A percentile compares a stretch with the other conserved stretches of the same genome.
These are phyloP conservation scores for Penicillium sp. DNA, from an alignment of 2,329 filamentous ascomycete genomes.

Conservation along the genomic window DNA sequence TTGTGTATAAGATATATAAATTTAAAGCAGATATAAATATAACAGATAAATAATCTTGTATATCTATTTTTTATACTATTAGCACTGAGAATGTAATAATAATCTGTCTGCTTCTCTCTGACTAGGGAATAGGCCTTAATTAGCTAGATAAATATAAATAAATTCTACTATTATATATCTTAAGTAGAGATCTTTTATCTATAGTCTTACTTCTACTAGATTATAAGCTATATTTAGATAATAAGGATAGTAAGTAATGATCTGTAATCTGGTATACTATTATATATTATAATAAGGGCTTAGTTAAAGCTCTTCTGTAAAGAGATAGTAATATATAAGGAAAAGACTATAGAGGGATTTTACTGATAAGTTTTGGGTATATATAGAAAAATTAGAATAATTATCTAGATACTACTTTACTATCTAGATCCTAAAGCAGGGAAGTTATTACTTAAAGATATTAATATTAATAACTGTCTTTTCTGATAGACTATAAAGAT, in stretches of 20 bases:
- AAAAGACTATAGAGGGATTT: neutral
- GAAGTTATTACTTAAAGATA: neutral
- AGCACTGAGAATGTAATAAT: conserved; percentile 1
- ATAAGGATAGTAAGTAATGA: neutral
- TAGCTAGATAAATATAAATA: neutral
- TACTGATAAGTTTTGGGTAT: neutral
- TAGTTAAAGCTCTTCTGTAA: conserved; percentile 1
- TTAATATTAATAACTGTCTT: neutral
- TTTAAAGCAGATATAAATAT: conserved; percentile 4
- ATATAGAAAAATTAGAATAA: neutral
- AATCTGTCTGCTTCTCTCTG: neutral
- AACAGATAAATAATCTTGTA: conserved; percentile 3
- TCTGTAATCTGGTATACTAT: conserved; percentile 7
- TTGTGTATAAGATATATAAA: neutral
- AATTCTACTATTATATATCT: conserved; percentile 3
- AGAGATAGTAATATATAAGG: neutral
- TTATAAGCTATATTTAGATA: neutral
- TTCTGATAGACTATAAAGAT: neutral
- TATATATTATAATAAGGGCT: neutral
- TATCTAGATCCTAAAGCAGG: neutral
- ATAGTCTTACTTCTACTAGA: conserved; percentile 7
- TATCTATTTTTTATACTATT: conserved; percentile 5
- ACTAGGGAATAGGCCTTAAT: neutral
- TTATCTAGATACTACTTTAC: neutral
- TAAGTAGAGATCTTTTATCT: neutral